Conservation (phyloP, 106 monocot genomes). For the Agapanthus africanus region DNA sequence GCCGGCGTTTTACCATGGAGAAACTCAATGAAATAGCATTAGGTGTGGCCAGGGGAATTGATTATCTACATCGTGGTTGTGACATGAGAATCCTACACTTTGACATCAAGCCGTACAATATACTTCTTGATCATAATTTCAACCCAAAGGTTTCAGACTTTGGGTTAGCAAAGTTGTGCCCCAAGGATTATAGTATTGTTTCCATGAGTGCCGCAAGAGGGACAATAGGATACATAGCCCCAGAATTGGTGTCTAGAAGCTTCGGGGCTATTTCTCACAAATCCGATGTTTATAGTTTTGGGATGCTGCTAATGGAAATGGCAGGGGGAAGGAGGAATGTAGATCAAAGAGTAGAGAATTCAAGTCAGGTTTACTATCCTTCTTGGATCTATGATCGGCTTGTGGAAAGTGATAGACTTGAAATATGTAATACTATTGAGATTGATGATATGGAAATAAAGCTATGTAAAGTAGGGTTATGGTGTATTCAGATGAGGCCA, state of each 20-base stretch:
- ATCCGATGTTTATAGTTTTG: slow-evolving; percentile 16
- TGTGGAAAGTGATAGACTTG: not conserved
- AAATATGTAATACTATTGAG: not conserved
- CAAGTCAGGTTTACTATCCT: slow-evolving; percentile 10
- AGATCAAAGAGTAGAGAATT: not conserved
- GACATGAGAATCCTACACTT: slow-evolving; percentile 17
- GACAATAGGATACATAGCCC: slow-evolving; percentile 30
- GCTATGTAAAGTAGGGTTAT: not conserved
- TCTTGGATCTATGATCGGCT: slow-evolving; percentile 9
- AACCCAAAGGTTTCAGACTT: slow-evolving; percentile 17
- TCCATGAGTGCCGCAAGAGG: slow-evolving; percentile 5
- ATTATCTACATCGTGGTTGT: slow-evolving; percentile 15
- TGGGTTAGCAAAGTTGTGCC: slow-evolving; percentile 11
- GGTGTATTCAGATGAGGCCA: slow-evolving; percentile 15
- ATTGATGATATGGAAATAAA: slow-evolving; percentile 4
- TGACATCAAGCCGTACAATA: slow-evolving; percentile 23
- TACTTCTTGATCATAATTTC: slow-evolving; percentile 10
- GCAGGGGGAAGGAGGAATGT: slow-evolving; percentile 4
- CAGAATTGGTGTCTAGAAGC: slow-evolving; percentile 16
- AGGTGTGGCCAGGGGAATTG: slow-evolving; percentile 12
- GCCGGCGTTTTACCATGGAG: not conserved
- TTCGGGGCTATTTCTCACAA: slow-evolving; percentile 3
- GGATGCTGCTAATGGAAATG: slow-evolving; percentile 21
- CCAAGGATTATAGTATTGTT: slow-evolving; percentile 7
- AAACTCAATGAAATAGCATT: slow-evolving; percentile 19